phyloP scores from a whole-genome alignment of 139 green algal genomes.

The Medakamo hakoo region DNA sequence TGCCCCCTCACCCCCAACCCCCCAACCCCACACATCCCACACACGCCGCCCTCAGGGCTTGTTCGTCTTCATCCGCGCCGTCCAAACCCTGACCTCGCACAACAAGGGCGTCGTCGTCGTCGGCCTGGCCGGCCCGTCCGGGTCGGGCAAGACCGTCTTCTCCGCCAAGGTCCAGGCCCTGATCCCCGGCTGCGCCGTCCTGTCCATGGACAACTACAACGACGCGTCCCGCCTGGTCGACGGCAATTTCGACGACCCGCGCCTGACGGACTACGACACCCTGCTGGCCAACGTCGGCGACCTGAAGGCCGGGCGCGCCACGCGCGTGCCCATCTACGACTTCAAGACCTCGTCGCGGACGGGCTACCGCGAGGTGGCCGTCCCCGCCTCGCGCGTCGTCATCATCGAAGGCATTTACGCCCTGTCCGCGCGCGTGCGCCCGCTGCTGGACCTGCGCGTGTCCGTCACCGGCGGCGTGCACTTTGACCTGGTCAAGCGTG shows the following conservation, averaged over 20 bases:
- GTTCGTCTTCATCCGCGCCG: constrained; percentile 73
- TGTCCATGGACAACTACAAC: constrained; percentile 99
- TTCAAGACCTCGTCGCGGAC: constrained; percentile 71
- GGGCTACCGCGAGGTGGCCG: constrained; percentile 49
- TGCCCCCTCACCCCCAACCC: background rate
- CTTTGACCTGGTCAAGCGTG: constrained; percentile 95
- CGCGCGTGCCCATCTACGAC: constrained; percentile 84
- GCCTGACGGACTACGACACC: constrained; percentile 86
- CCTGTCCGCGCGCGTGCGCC: constrained; percentile 40
- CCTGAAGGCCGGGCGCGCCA: constrained; percentile 46
- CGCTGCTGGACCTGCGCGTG: constrained; percentile 71
- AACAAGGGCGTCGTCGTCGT: constrained; percentile 70
- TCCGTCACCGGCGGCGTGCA: constrained; percentile 86
- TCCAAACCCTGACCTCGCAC: constrained; percentile 53
- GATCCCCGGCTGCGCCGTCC: constrained; percentile 63
- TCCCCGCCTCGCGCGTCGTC: constrained; percentile 55
- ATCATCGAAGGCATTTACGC: constrained; percentile 96
- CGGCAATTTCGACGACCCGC: constrained; percentile 87
- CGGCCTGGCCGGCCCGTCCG: constrained; percentile 77
- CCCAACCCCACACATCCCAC: background rate
- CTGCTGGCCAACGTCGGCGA: constrained; percentile 74
- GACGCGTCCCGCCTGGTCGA: constrained; percentile 74
- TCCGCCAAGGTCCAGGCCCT: constrained; percentile 72
- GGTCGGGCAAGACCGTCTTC: constrained; percentile 90
- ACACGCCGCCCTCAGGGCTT: constrained; percentile 36